Evolutionary conservation across 345 rosid genomes (phyloP).

Genomic region (Citrus australasica): DNA sequence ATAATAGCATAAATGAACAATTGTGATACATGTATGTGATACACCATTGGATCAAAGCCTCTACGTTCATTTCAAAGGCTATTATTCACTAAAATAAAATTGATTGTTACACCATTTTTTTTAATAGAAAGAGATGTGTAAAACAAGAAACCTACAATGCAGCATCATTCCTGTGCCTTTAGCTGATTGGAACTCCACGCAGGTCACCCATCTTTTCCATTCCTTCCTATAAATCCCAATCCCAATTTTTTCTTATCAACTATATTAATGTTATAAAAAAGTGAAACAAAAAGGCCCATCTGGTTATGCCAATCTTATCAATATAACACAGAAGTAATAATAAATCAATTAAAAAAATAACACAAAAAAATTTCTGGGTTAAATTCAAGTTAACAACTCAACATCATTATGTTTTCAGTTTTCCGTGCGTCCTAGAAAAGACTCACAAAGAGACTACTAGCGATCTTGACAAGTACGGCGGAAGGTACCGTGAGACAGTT

Average conservation of each 20-base stretch:
- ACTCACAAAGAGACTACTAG: constrained; percentile 92
- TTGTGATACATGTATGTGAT: no score
- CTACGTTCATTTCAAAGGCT: neutral
- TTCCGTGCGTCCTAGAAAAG: constrained; percentile 44
- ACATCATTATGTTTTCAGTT: constrained; percentile 6
- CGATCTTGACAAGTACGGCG: constrained; percentile 95
- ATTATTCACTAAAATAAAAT: neutral
- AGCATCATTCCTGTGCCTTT: constrained; percentile 63
- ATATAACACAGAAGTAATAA: neutral
- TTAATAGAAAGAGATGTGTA: constrained; percentile 14
- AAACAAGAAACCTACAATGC: constrained; percentile 66
- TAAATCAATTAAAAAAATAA: neutral
- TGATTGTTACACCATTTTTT: no score
- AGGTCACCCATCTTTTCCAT: constrained; percentile 81
- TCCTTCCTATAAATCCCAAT: constrained; percentile 58
- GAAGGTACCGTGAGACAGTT: constrained; percentile 98
- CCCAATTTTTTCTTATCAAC: constrained; percentile 42
- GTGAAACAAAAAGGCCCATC: constrained; percentile 16
- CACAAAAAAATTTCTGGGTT: neutral
- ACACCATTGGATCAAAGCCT: neutral
- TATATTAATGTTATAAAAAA: constrained; percentile 3
- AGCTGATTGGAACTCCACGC: constrained; percentile 66
- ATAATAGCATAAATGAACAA: neutral
- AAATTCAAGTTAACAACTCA: constrained; percentile 16
- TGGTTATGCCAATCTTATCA: constrained; percentile 1